Evolutionary conservation across 1,139 yeast genomes (phyloP).

Genomic region (Debaryomyces psychrophilus): DNA sequence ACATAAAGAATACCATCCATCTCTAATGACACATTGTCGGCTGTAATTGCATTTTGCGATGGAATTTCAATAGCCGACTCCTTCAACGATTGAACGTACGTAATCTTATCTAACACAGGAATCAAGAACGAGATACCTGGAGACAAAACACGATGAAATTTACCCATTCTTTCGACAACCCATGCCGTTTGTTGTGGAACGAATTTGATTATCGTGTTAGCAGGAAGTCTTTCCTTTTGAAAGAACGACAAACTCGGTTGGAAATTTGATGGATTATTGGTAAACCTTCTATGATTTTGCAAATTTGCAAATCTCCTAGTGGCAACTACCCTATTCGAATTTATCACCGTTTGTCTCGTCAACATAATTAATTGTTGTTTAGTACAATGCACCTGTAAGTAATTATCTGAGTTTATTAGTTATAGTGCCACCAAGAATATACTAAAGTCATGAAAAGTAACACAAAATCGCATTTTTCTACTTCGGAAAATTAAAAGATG

Average conservation of each 20-base stretch:
- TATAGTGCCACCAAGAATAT: slow-evolving; percentile 9
- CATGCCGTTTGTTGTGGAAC: slow-evolving; percentile 93
- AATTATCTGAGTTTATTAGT: not conserved
- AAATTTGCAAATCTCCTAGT: slow-evolving; percentile 5
- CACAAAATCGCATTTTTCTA: slow-evolving; percentile 5
- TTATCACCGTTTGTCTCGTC: slow-evolving; percentile 1
- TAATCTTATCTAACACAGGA: slow-evolving; percentile 74
- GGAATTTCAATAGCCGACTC: slow-evolving; percentile 86
- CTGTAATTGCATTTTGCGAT: slow-evolving; percentile 80
- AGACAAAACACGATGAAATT: slow-evolving; percentile 69
- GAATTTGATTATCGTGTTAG: slow-evolving; percentile 73
- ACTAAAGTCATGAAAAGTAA: not conserved
- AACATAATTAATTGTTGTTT: slow-evolving; percentile 2
- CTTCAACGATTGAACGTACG: slow-evolving; percentile 79
- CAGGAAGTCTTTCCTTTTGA: slow-evolving; percentile 67
- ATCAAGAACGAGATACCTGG: slow-evolving; percentile 79
- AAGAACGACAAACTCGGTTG: slow-evolving; percentile 54
- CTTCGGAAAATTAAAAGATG: slow-evolving; percentile 1
- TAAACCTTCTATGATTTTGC: slow-evolving; percentile 7
- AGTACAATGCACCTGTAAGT: not conserved
- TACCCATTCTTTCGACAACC: slow-evolving; percentile 92
- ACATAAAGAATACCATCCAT: slow-evolving; percentile 83
- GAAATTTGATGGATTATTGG: slow-evolving; percentile 11
- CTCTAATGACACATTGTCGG: slow-evolving; percentile 83
- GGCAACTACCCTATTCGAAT: not conserved